Percentiles rank a stretch among this genome's conserved stretches.
Evolutionary conservation across 208 protist species (phyloP).

Genomic region (Endotrypanum monterogeii): DNA sequence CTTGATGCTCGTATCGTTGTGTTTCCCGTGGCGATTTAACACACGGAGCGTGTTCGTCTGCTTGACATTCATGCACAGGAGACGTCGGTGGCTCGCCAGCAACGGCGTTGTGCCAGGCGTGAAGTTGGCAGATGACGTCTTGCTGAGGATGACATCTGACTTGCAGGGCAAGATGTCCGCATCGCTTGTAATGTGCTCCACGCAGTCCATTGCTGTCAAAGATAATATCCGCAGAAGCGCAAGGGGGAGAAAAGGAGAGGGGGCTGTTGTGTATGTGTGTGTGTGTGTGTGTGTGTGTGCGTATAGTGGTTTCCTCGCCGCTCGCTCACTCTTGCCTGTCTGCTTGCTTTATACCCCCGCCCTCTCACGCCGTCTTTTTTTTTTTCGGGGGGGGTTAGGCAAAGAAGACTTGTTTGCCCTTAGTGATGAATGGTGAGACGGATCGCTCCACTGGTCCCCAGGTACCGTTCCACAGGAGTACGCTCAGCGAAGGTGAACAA

Average conservation of each 20-base stretch:
- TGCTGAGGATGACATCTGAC: constrained; percentile 69
- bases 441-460: too few relatives aligned
- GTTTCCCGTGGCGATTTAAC: constrained; percentile 73
- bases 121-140: constrained; percentile 64
- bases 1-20: constrained; percentile 60
- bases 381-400: too few relatives aligned
- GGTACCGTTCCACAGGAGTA: too few relatives aligned
- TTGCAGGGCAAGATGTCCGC: constrained; percentile 59
- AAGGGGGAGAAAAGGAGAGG: neutral
- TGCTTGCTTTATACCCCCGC: too few relatives aligned
- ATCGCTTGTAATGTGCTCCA: constrained; percentile 63
- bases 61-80: constrained; percentile 86
- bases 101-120: constrained; percentile 43
- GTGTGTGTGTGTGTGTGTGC: neutral
- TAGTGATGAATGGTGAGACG: too few relatives aligned
- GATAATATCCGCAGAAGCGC: constrained; percentile 4
- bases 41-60: constrained; percentile 79
- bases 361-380: too few relatives aligned
- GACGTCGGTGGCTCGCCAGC: constrained; percentile 61
- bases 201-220: constrained; percentile 53
- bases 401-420: too few relatives aligned
- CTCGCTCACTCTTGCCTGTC: too few relatives aligned
- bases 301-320: too few relatives aligned
- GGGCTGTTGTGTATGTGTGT: neutral
- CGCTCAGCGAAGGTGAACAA: neutral